Evolutionary conservation across 202 grass and related monocot genomes (phyloP), one percentile per base, ranked within the genome.

Genomic region (Sporobolus alterniflorus): DNA sequence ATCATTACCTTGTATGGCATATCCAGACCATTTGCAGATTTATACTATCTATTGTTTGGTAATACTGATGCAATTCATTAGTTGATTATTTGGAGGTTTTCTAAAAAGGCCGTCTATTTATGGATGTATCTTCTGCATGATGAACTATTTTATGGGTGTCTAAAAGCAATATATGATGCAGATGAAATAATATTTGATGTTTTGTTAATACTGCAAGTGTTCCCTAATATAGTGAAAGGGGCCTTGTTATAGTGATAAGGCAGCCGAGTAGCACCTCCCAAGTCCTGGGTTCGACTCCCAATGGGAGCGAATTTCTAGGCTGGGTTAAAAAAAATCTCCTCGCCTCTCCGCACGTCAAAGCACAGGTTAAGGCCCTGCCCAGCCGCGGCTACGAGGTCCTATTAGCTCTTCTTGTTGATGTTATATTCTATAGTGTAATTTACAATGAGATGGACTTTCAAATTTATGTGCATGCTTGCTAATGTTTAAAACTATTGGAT

Each of bases 21-120:
- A 78, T 73, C 22, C 74, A 83, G 71, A 63, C 75, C 24, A 32
- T 74, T 40, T 31, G 50, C 32, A 78, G 42, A 51, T 49, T 68
- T 75, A 13, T 17, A 73, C 20, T 68, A 75, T 47, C 36, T 56
- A 33, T n/a, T 61, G 32, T 14, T 69, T 54, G 26, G 76, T 64
- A 34, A 70, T 76, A 15, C n/a, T 57, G 26, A 40, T 60, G 25
- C 13, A 64, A n/a, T 81, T 81, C 22, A 40, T 71, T 55, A 72
- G 31, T 81, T 57, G 40, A 46, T 71, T 71, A 30, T 80, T 60
- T 67, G 39, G 47, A 29, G 40, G 12, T 32, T 63, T 31, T 63
- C 55, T 26, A 59, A 63, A 63, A 29, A 61, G 22, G 25, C 55
- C 51, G 26, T 18, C 56, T 80, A 26, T 66, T 29, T 74, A 36